Percentiles rank a stretch among this genome's conserved stretches.
Conservation (phyloP, 257 asterid genomes). For the Jaltomata sinuosa region DNA sequence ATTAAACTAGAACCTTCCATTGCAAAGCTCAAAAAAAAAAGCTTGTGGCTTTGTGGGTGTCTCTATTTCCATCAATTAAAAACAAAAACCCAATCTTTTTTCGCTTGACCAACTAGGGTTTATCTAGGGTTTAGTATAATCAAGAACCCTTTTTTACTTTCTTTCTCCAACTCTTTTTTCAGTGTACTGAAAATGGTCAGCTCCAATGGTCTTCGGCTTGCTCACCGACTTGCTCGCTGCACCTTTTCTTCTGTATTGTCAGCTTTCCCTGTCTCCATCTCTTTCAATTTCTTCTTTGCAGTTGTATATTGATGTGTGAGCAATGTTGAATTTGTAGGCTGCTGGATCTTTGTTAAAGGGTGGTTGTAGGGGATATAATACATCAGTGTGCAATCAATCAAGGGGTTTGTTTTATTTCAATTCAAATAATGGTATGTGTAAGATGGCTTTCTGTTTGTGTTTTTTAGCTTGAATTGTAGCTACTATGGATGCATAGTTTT, state of each 20-base stretch:
- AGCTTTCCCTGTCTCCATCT: background rate
- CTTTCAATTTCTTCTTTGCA: background rate
- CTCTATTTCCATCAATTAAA: background rate
- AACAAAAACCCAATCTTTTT: background rate
- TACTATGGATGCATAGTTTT: background rate
- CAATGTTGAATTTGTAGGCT: slow-evolving; percentile 21
- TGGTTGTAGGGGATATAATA: slow-evolving; percentile 42
- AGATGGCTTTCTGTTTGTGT: background rate
- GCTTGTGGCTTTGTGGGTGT: background rate
- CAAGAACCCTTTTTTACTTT: background rate
- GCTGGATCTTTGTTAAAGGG: slow-evolving; percentile 26
- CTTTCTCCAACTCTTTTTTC: background rate
- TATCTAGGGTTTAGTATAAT: slow-evolving; percentile 26
- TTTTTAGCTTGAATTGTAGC: background rate
- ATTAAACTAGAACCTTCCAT: background rate
- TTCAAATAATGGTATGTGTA: slow-evolving; percentile 31
- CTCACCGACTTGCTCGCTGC: slow-evolving; percentile 27
- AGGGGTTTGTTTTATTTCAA: slow-evolving; percentile 16
- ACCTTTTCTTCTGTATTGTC: slow-evolving; percentile 14
- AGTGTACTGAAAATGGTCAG: slow-evolving; percentile 33
- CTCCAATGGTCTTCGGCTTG: slow-evolving; percentile 25
- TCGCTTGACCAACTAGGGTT: slow-evolving; percentile 17
- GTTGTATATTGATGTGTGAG: background rate
- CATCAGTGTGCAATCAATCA: slow-evolving; percentile 24
- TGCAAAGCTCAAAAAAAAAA: background rate